phyloP scores from a whole-genome alignment of 352 stramenopile genomes.

The Pythium oligandrum region DNA sequence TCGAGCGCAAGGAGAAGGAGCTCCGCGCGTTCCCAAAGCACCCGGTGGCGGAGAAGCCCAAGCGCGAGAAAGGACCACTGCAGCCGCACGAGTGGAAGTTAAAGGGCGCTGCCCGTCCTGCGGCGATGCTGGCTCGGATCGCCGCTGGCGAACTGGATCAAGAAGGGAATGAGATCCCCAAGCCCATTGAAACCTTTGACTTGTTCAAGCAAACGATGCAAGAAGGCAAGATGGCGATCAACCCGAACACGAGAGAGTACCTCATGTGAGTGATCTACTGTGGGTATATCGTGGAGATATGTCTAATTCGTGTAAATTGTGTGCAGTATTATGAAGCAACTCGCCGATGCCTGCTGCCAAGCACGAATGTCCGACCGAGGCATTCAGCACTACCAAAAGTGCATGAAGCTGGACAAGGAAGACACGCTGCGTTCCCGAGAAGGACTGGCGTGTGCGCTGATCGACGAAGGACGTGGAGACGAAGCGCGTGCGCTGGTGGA shows the following conservation, averaged over 20 bases:
- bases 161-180: slow-evolving; percentile 61
- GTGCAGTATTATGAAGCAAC: slow-evolving; percentile 53
- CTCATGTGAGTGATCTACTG: slow-evolving; percentile 30
- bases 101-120: slow-evolving; percentile 65
- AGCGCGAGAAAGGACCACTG: slow-evolving; percentile 50
- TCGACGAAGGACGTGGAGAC: slow-evolving; percentile 73
- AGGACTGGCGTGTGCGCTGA: slow-evolving; percentile 64
- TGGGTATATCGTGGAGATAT: neutral
- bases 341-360: slow-evolving; percentile 66
- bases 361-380: slow-evolving; percentile 67
- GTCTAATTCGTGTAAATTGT: too few relatives aligned
- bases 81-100: slow-evolving; percentile 71
- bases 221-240: slow-evolving; percentile 47
- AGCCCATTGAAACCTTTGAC: slow-evolving; percentile 75
- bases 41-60: slow-evolving; percentile 27
- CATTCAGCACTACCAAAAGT: slow-evolving; percentile 80
- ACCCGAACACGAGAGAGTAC: slow-evolving; percentile 65
- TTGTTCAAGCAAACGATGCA: slow-evolving; percentile 55
- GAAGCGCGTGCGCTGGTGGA: slow-evolving; percentile 72
- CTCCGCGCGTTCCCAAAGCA: slow-evolving; percentile 54
- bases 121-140: slow-evolving; percentile 70
- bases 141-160: slow-evolving; percentile 75
- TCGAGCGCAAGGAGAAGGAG: slow-evolving; percentile 65
- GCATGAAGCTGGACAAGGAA: slow-evolving; percentile 66
- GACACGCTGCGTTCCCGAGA: slow-evolving; percentile 62